phyloP scores from a whole-genome alignment of 1,284 basidiomycete species.

The Ceratobasidium sp. region DNA sequence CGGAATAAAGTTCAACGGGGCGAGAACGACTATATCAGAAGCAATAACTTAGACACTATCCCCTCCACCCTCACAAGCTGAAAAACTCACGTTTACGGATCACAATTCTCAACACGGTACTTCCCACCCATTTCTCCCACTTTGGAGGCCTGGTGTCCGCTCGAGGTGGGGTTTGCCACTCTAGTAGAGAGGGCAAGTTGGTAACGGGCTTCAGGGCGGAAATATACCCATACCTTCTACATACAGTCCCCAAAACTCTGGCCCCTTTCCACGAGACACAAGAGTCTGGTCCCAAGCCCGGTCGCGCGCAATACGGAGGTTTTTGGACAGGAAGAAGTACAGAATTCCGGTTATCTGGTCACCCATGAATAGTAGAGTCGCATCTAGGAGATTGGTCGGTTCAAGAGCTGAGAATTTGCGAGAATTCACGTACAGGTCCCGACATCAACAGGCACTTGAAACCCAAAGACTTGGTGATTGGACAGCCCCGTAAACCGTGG shows the following conservation, averaged over 20 bases:
- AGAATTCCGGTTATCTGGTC: slow-evolving; percentile 78
- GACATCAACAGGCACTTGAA: slow-evolving; percentile 69
- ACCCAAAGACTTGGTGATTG: slow-evolving; percentile 70
- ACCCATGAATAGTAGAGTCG: slow-evolving; percentile 75
- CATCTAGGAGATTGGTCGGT: slow-evolving; percentile 62
- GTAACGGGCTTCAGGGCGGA: background rate
- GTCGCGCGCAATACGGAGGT: slow-evolving; percentile 78
- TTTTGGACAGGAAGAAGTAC: slow-evolving; percentile 80
- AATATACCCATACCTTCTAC: slow-evolving; percentile 62
- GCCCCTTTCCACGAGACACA: slow-evolving; percentile 77
- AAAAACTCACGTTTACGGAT: slow-evolving; percentile 62
- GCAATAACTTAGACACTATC: background rate
- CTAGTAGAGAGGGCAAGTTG: slow-evolving; percentile 51
- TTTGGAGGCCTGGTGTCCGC: slow-evolving; percentile 53
- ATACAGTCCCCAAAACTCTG: slow-evolving; percentile 87
- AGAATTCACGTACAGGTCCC: slow-evolving; percentile 66
- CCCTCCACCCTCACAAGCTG: background rate
- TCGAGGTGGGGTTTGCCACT: slow-evolving; percentile 78
- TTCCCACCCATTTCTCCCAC: slow-evolving; percentile 61
- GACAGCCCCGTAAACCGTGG: slow-evolving; percentile 73
- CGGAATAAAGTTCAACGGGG: slow-evolving; percentile 76
- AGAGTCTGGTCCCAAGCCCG: slow-evolving; percentile 84
- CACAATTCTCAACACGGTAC: slow-evolving; percentile 63
- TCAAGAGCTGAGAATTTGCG: slow-evolving; percentile 28
- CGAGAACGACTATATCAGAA: slow-evolving; percentile 65